Evolutionary conservation across 495 filamentous ascomycete genomes (phyloP).

Genomic region (Umbilicaria muhlenbergii): DNA sequence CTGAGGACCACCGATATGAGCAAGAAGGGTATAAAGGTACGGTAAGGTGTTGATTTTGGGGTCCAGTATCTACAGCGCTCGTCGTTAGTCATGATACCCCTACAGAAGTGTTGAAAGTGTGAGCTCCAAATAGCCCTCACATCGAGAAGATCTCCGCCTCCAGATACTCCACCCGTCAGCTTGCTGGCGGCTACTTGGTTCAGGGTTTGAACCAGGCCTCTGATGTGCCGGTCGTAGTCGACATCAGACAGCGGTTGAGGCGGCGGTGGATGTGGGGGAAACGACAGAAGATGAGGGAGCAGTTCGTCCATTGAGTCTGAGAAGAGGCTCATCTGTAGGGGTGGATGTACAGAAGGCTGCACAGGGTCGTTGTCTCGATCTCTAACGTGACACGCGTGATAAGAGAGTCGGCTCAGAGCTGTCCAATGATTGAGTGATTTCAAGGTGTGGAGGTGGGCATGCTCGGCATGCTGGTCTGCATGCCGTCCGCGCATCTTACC

Average conservation of each 20-base stretch:
- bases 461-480: too few species aligned
- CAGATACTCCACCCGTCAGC: constrained; percentile 15
- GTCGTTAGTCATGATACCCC: neutral
- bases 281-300: constrained; percentile 22
- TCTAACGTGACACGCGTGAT: neutral
- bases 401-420: too few species aligned
- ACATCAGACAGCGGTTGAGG: constrained; percentile 17
- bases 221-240: constrained; percentile 23
- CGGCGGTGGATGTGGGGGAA: constrained; percentile 25
- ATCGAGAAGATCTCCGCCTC: constrained; percentile 21
- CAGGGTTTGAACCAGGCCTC: constrained; percentile 13
- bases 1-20: constrained; percentile 14
- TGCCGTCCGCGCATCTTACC: too few species aligned
- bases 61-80: constrained; percentile 20
- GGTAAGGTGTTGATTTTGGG: constrained; percentile 27
- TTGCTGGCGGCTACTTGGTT: constrained; percentile 16
- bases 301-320: constrained; percentile 18
- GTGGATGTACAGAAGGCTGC: neutral
- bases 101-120: neutral
- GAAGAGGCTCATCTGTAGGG: neutral
- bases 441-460: too few species aligned
- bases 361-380: neutral
- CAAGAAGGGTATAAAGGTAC: constrained; percentile 25
- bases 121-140: constrained; percentile 9
- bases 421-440: too few species aligned